These are phyloP conservation scores for Chenopodium formosanum DNA, from an alignment of 148 eudicot genomes.

Conservation along the genomic window DNA sequence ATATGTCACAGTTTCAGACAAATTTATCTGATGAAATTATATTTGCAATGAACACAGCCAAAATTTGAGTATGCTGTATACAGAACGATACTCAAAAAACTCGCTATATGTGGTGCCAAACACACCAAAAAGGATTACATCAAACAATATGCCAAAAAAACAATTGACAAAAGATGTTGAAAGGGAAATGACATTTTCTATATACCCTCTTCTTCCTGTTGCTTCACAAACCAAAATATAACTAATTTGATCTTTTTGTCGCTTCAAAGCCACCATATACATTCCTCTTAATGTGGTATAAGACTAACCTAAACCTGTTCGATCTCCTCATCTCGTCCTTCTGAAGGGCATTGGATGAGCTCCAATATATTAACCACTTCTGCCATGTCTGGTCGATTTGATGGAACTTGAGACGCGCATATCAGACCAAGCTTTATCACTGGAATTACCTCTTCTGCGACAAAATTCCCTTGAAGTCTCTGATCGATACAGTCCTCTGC, in stretches of 20 bases:
- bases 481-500: conserved; percentile 69
- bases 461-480: conserved; percentile 57
- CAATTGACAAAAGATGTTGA: conserved; percentile 20
- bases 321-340: conserved; percentile 49
- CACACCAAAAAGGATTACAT: conserved; percentile 23
- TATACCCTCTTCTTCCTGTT: conserved; percentile 28
- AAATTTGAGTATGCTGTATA: conserved; percentile 9
- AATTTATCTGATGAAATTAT: not conserved
- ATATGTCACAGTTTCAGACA: conserved; percentile 3
- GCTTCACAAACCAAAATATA: conserved; percentile 35
- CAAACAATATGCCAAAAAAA: conserved; percentile 18
- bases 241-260: conserved; percentile 35
- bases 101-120: conserved; percentile 14
- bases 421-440: conserved; percentile 82
- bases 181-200: conserved; percentile 21
- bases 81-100: conserved; percentile 13
- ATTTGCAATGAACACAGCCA: conserved; percentile 4
- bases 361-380: conserved; percentile 87
- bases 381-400: conserved; percentile 88
- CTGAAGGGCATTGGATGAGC: conserved; percentile 66
- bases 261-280: conserved; percentile 34
- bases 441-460: conserved; percentile 69
- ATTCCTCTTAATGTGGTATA: conserved; percentile 17
- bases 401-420: conserved; percentile 94
- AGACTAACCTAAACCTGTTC: conserved; percentile 38